Evolutionary conservation across 2,329 filamentous ascomycete species (phyloP), one percentile per base, ranked within the genome.

Genomic region (Monilinia fructicola): DNA sequence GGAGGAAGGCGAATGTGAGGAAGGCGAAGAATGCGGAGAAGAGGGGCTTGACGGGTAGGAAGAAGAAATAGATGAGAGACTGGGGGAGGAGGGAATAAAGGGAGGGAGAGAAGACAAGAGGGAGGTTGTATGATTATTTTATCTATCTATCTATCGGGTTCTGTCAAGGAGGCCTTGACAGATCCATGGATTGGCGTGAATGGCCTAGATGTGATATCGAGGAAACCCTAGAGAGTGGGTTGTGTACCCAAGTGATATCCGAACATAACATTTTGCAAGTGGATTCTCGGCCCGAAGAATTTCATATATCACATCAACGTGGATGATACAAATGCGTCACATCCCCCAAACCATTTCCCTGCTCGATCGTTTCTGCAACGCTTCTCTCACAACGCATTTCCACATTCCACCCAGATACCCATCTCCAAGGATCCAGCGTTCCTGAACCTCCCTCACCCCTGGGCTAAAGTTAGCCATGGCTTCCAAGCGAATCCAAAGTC

Each of bases 1-100:
- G 88, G 88, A 82, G 84, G 75, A 89, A 86, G 81, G 79, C 81
- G 65, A 77, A 77, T 66, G 80, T 80, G 69, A 81, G 83, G 74
- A 81, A 80, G 71, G 79, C 81, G 73, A 79, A 77, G 70, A 81
- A 78, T 75, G 80, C 79, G 55, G 83, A 85, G 77, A 82, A 82
- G 79, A 84, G 81, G 77, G 81, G 82, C 68, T 74, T 85, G 77
- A 16, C 58, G 44, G 81, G 80, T 67, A 79, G 79, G 72, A 81
- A 80, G 55, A 68, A 68, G 67, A 69, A 66, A 62, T 53, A 60
- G 66, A 60, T 7, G 55, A 38, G 21, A 21, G 21, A 23, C 26
- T 28, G 31, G 28, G 28, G 26, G 28, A 48, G 28, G 10, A 14
- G 12, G 11, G 3, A 21, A 11, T 4, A 16, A 10, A 26, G 14